Evolutionary conservation across 192 early-diverging fungal genomes (phyloP), one percentile per base, ranked within the genome.

Genomic region (Mortierella hygrophila): DNA sequence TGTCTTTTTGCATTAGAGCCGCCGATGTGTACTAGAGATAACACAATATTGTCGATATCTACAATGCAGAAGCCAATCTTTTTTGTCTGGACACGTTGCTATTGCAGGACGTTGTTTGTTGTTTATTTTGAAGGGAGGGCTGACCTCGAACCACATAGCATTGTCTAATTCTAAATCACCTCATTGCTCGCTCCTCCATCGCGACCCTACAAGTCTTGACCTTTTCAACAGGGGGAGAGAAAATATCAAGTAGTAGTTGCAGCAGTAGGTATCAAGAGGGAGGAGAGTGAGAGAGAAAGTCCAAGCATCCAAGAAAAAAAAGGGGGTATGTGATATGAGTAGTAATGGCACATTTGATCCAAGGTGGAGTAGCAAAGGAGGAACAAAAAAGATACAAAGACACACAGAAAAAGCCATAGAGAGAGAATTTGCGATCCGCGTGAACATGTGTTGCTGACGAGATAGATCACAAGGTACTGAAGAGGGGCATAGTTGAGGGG

Each of bases 371-470:
- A n/a, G 11, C 55, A 15, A 29, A 29, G 32, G 21, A 32, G 8
- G 9, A 11, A 35, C 35, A 29, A 10, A 60, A 10, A 60, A 0
- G 0, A 10, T 6, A 60, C n/a, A 70, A 41, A 23, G 4, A 70
- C 20, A 41, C 20, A 41, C 29, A 69, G 68, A 32, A 69, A 69
- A 18, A 37, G 13, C 3, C 38, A 40, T 40, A 38, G 37, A 35
- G 54, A 57, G 54, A 57, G 54, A 2, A 26, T n/a, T 57, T 57
- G 23, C 49, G 29, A 65, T 65, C 60, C 60, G 60, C 60, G 23
- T 42, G 41, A 71, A 71, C 41, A 42, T 71, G 38, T 71, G 68
- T 37, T 35, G 35, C 38, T 71, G 70, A 71, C 70, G 4, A 42
- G 70, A 71, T 71, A 42, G 70, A 71, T 71, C 41, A 71, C 41